Evolutionary conservation across 148 eudicot genomes (phyloP).

Genomic region (Heliamphora exappendiculata): DNA sequence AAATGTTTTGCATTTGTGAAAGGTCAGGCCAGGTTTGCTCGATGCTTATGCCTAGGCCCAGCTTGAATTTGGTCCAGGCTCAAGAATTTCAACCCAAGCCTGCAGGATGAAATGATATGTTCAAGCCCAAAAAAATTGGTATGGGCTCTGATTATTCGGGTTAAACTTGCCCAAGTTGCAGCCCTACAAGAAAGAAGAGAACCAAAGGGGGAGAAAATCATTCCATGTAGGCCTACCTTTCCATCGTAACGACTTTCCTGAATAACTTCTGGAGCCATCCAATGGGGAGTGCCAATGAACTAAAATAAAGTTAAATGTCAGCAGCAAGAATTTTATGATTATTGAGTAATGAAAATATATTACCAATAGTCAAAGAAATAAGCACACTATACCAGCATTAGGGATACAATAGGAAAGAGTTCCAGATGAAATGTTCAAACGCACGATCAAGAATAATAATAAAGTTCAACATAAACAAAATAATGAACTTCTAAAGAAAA

Average conservation of each 20-base stretch:
- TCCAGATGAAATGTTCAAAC: not conserved
- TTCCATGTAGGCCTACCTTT: conserved; percentile 48
- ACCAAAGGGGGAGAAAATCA: not conserved
- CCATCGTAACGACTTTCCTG: conserved; percentile 99
- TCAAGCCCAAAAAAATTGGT: not conserved
- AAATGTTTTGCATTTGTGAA: too few relatives aligned
- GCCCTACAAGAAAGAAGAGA: not conserved
- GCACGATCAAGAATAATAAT: not conserved
- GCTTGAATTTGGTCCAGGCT: too few relatives aligned
- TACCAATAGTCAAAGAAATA: not conserved
- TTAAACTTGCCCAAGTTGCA: not conserved
- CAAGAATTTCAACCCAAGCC: too few relatives aligned
- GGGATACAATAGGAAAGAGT: not conserved
- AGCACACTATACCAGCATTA: not conserved
- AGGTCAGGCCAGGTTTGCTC: too few relatives aligned
- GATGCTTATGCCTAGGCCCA: too few relatives aligned
- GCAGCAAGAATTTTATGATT: not conserved
- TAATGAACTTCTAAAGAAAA: not conserved
- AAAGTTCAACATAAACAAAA: not conserved
- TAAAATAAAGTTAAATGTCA: conserved; percentile 25
- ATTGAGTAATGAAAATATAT: not conserved
- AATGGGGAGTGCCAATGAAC: conserved; percentile 99
- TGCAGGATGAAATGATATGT: not conserved
- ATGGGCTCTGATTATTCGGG: not conserved
- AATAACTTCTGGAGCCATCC: conserved; percentile 99